Evolutionary conservation across 2,329 filamentous ascomycete genomes (phyloP).

Genomic region (Colletotrichum lindemuthianum): DNA sequence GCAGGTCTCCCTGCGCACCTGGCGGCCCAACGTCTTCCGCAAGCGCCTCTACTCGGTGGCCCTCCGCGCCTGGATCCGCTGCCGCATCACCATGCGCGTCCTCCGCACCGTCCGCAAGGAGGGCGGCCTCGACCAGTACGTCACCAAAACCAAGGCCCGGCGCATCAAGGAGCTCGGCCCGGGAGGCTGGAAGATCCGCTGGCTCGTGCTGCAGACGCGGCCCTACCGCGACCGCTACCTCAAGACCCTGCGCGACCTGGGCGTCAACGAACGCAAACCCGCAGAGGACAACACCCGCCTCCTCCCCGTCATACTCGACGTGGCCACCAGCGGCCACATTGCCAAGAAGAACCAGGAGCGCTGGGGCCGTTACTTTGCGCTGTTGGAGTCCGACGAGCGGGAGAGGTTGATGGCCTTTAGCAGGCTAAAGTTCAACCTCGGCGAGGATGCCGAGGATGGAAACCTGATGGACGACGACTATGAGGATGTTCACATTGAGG

Average conservation of each 20-base stretch:
- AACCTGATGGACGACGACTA: conserved; percentile 48
- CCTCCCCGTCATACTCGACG: conserved; percentile 53
- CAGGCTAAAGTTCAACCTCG: conserved; percentile 57
- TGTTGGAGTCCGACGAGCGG: conserved; percentile 45
- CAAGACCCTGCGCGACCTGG: conserved; percentile 58
- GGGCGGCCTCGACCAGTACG: conserved; percentile 91
- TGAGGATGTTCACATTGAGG: conserved; percentile 51
- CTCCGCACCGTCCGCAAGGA: conserved; percentile 82
- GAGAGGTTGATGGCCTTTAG: conserved; percentile 49
- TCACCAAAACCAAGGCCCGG: conserved; percentile 80
- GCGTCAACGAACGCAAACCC: conserved; percentile 59
- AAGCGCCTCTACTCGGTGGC: conserved; percentile 74
- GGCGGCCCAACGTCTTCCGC: conserved; percentile 78
- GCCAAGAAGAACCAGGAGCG: conserved; percentile 42
- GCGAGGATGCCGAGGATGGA: conserved; percentile 48
- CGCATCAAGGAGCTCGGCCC: conserved; percentile 89
- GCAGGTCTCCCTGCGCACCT: conserved; percentile 76
- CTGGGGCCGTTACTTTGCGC: conserved; percentile 41
- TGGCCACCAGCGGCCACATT: conserved; percentile 43
- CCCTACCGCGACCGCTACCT: conserved; percentile 71
- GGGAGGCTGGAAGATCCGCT: conserved; percentile 89
- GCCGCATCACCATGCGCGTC: conserved; percentile 76
- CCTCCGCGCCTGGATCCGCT: conserved; percentile 71
- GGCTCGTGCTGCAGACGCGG: conserved; percentile 84
- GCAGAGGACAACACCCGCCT: conserved; percentile 48